Evolutionary conservation across 345 rosid species (phyloP), one percentile per base, ranked within the genome.

Genomic region (Bruguiera parviflora): DNA sequence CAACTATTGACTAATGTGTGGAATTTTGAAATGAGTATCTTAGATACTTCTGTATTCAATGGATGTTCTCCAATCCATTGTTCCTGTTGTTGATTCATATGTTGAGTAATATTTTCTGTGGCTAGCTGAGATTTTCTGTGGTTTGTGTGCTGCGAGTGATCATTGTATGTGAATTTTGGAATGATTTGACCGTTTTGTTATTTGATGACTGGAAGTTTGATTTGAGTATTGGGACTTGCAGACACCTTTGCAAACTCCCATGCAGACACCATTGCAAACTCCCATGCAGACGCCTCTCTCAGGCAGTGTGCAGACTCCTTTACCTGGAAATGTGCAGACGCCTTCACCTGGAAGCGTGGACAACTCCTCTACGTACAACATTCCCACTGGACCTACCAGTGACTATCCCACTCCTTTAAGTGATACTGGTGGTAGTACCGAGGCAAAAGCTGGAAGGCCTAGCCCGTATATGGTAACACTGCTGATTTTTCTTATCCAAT

Each of bases 181-280:
- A 46, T 65, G 63, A 46, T 53, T 65, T 47, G 35, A 31, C 24
- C 18, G 35, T 21, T 49, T 43, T 58, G 7, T 61, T 64, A 25
- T 33, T 8, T 51, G 63, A 27, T 25, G 2, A 15, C 5, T 22
- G n/a, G 21, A 39, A 37, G 15, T 62, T 53, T 64, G 16, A 57
- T 52, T 28, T 29, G 52, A 39, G 46, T 56, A 29, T 68, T 71
- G 64, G 79, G 32, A 59, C 27, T 56, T 75, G 74, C 65, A 95
- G 99, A 92, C 99, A 58, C 98, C 98, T 1, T 8, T 91, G 84
- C 98, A 96, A 67, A 97, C 98, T 6, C 82, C 75, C 65, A 47
- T 84, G 70, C 97, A 83, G 24, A 92, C 99, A 58, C 98, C 98
- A 2, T 8, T 91, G 84, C 98, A 96, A 67, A 97, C 98, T 6